Base-by-base conservation (phyloP, 2,329 filamentous ascomycete genomes). In the Fusarium verticillioides region DNA sequence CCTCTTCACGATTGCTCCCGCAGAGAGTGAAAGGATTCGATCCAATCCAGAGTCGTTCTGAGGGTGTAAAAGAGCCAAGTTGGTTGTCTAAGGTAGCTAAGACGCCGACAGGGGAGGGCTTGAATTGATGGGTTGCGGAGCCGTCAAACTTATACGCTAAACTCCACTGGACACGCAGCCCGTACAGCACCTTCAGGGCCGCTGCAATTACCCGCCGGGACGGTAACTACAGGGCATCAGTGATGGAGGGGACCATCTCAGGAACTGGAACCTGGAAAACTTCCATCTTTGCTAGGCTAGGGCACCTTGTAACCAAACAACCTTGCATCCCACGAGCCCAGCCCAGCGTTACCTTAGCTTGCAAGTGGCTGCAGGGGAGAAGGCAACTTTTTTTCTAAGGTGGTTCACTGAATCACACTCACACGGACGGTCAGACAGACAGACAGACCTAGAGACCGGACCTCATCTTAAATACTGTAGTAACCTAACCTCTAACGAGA, bases 391-490 rank as follows among this genome's bases (percentile, higher is more conserved):
- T 74, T 65, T 50, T 43, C 43, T 37, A 21, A 39, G 37, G 37
- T 21, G 44, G 50, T 70, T 58, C 63, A 74, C 54, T 74, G 68
- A 74, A 57, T 74, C 67, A 72, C 63, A 60, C 47, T 61, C 52
- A 53, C 28, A 39, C 36, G 26, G 23, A 30, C 32, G 13, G 32
- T 16, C 32, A 40, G 59, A 40, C 32, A 34, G 32, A 16, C 32
- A 40, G 59, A 36, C 32, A 12, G 7, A 19, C 32, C 21, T 26
- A 54, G 44, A 47, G 18, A 42, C 40, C 19, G 13, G 42, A 68
- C 44, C 39, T 69, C 66, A 63, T 63, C 57, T 69, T 69, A 69
- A 40, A 52, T 52, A 36, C 49, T 52, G 49, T 39, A 50, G 32
- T 57, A 54, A 61, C 49, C 50, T 39, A 28, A 28, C 34, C 50